Base-by-base conservation (phyloP, 768 basidiomycete species). In the Chalciporus pseudorubinellus region DNA sequence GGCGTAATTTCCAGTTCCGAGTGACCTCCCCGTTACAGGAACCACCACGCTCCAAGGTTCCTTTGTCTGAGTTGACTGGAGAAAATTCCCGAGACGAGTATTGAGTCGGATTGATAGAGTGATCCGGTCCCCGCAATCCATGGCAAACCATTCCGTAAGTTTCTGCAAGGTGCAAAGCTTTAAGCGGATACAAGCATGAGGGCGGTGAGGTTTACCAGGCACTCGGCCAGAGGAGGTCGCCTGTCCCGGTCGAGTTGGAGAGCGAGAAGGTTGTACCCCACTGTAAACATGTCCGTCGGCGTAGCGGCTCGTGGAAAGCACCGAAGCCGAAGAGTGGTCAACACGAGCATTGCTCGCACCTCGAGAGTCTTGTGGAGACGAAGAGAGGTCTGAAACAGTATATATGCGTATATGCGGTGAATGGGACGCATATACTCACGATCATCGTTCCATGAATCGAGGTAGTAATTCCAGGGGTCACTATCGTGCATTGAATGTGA, bases 1-100 rank as follows among this genome's bases (percentile, higher is more conserved):
- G 83, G 6, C 79, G 79, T n/a, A 90, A 69, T 18, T 71, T 70
- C 49, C 82, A 77, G 53, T 74, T 73, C 24, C 68, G 73, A 9
- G 73, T 69, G 31, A 67, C 62, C 13, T 43, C 24, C 26, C 22
- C 46, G 22, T 19, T 36, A 18, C 24, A 20, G 19, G 24, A 9
- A 43, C 3, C 24, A 22, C 28, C 36, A 28, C n/a, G 5, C 18
- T 16, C 46, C 2, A 28, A 3, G 4, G 3, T n/a, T 22, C 14
- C 11, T 44, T 50, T 53, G 10, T 47, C 33, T 41, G 42, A 39
- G 20, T 8, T 40, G 20, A n/a, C 20, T 21, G 48, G 39, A 12
- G 12, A 29, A 18, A 28, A 13, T 34, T 18, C 18, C 39, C 31
- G 45, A 38, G 56, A 46, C 21, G 31, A 24, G 19, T 43, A 11